Evolutionary conservation across 2,329 filamentous ascomycete genomes (phyloP).

Genomic region (Chaetomiaceae sp.): DNA sequence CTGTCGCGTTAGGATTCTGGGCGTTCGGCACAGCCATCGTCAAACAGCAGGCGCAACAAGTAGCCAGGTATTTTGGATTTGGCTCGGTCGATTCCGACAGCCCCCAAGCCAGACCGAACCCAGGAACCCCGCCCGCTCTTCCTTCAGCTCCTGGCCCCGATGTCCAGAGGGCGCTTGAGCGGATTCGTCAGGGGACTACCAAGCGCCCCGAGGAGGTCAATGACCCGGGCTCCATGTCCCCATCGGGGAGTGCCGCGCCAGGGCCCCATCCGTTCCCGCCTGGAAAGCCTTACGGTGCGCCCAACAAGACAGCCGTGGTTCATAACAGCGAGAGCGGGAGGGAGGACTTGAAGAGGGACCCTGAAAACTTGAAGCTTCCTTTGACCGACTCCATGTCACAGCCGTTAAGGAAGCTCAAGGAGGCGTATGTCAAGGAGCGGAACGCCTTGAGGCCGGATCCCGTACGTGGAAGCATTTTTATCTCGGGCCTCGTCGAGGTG

Average conservation of each 20-base stretch:
- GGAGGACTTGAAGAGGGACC: constrained; percentile 19
- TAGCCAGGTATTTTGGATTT: constrained; percentile 45
- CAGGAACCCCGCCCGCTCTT: constrained; percentile 1
- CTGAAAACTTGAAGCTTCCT: constrained; percentile 19
- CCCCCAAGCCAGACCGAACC: not conserved
- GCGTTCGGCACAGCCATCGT: constrained; percentile 46
- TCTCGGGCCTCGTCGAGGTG: constrained; percentile 53
- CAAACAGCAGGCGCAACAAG: constrained; percentile 39
- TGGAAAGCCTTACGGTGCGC: constrained; percentile 14
- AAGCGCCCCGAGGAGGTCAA: constrained; percentile 23
- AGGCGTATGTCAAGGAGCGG: constrained; percentile 44
- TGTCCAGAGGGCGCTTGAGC: constrained; percentile 31
- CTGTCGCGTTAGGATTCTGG: constrained; percentile 47
- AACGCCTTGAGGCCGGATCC: constrained; percentile 39
- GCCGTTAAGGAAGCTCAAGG: constrained; percentile 32
- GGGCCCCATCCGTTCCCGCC: not conserved
- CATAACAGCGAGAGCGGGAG: not conserved
- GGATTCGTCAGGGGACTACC: constrained; percentile 24
- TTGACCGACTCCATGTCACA: constrained; percentile 30
- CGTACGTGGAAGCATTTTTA: constrained; percentile 46
- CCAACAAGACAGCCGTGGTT: constrained; percentile 8
- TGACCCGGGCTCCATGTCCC: constrained; percentile 19
- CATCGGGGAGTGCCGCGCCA: not conserved
- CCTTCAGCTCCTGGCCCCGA: constrained; percentile 29
- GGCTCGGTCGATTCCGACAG: constrained; percentile 22